A percentile compares a stretch with the other conserved stretches of the same genome.
Conservation (phyloP, 352 stramenopile species). For the Globisporangium barbulae region DNA sequence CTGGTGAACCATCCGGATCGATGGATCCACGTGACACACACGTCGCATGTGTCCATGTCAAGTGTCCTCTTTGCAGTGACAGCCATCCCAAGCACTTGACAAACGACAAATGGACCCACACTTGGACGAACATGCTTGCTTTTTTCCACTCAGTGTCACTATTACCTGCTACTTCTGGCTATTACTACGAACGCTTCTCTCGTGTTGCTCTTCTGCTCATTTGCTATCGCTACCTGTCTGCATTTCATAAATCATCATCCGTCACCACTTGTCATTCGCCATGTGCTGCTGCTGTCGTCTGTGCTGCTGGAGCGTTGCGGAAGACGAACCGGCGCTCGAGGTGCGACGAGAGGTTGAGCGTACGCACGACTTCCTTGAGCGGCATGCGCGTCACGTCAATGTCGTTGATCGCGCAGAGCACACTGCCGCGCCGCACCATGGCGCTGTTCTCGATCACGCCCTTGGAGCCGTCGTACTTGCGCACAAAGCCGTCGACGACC, state of each 20-base stretch:
- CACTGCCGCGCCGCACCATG: slow-evolving; percentile 59
- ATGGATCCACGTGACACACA: background rate
- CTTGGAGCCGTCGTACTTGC: slow-evolving; percentile 58
- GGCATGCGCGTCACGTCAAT: slow-evolving; percentile 66
- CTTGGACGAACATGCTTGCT: background rate
- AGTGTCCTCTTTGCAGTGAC: background rate
- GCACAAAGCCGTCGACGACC: slow-evolving; percentile 73
- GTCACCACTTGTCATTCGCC: background rate
- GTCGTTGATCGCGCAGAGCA: slow-evolving; percentile 78
- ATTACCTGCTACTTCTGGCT: background rate
- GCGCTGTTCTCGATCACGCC: slow-evolving; percentile 75
- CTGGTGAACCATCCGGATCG: background rate
- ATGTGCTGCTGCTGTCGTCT: background rate
- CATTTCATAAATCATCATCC: slow-evolving; percentile 8
- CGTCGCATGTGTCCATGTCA: background rate
- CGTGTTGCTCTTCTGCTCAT: too few relatives aligned
- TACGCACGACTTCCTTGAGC: slow-evolving; percentile 64
- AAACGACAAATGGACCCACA: too few relatives aligned
- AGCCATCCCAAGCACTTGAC: background rate
- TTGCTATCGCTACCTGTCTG: slow-evolving; percentile 1
- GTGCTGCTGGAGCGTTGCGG: slow-evolving; percentile 24
- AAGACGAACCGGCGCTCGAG: slow-evolving; percentile 76
- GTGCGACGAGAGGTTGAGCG: slow-evolving; percentile 70
- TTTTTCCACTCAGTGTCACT: background rate
- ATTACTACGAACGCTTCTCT: slow-evolving; percentile 1